Percentiles rank a stretch among this genome's conserved stretches.
Conservation (phyloP, 306 rosid genomes). For the Gillenia trifoliata region DNA sequence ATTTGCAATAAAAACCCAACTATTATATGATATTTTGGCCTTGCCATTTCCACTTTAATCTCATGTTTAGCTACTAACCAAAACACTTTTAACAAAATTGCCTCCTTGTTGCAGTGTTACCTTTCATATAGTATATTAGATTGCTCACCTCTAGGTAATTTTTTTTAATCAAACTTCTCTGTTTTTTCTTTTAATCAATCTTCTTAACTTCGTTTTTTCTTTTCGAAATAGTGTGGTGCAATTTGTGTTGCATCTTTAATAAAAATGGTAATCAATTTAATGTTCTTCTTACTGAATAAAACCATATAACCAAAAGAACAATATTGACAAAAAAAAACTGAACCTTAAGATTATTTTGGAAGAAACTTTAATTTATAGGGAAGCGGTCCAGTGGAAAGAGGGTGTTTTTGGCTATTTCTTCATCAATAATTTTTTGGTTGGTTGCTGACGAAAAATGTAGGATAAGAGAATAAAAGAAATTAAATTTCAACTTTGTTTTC, state of each 20-base stretch:
- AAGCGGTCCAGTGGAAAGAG: background rate
- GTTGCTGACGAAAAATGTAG: background rate
- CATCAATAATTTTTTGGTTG: background rate
- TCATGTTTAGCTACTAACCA: background rate
- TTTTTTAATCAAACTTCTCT: no score
- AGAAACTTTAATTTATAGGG: background rate
- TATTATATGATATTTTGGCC: background rate
- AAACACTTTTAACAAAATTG: background rate
- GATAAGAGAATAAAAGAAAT: no score
- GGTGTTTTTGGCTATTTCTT: background rate
- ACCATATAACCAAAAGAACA: background rate
- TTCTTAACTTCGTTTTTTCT: background rate
- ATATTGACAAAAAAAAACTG: background rate
- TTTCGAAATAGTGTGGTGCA: no score
- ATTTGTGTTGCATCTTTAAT: background rate
- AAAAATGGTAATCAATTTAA: background rate
- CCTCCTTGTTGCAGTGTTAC: background rate
- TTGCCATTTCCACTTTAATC: background rate
- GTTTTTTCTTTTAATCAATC: no score
- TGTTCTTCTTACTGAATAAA: background rate
- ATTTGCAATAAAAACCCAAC: no score
- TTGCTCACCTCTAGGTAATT: background rate
- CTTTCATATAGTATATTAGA: background rate
- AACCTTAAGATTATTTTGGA: background rate
- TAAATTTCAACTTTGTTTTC: background rate